These are phyloP conservation scores for Stevia rebaudiana DNA, from an alignment of 140 eudicot genomes.

Conservation along the genomic window DNA sequence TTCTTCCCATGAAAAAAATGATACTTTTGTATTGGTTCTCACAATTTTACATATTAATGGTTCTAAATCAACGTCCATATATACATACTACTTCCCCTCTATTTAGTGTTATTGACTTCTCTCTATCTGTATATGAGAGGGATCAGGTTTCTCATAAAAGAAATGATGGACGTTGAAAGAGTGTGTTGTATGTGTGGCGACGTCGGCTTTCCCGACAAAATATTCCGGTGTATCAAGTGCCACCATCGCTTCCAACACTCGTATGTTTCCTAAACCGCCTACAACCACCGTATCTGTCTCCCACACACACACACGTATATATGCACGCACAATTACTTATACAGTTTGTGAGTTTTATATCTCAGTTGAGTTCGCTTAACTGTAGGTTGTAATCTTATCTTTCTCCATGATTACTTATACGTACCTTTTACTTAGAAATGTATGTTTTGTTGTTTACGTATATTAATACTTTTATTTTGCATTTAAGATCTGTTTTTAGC, in stretches of 20 bases:
- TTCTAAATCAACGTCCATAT: background rate
- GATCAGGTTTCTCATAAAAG: background rate
- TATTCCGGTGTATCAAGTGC: slow-evolving; percentile 45
- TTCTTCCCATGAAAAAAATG: no score
- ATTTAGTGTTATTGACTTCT: background rate
- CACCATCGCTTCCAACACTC: slow-evolving; percentile 47
- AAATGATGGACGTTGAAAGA: slow-evolving; percentile 32
- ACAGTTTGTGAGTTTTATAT: no score
- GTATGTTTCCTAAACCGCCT: slow-evolving; percentile 21
- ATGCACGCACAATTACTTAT: background rate
- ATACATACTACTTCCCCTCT: background rate
- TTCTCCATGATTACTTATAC: no score
- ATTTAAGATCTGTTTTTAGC: no score
- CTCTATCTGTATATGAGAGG: background rate
- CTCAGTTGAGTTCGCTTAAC: no score
- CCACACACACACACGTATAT: background rate
- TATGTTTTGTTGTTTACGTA: no score
- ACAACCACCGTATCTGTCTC: background rate
- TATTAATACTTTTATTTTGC: no score
- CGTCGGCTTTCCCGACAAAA: slow-evolving; percentile 46
- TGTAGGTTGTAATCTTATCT: no score
- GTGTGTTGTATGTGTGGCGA: slow-evolving; percentile 60
- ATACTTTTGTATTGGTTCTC: no score
- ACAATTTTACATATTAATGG: no score
- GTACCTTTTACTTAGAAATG: no score